These are phyloP conservation scores for Bjerkandera adusta DNA, from an alignment of 1,284 basidiomycete genomes.

Conservation along the genomic window DNA sequence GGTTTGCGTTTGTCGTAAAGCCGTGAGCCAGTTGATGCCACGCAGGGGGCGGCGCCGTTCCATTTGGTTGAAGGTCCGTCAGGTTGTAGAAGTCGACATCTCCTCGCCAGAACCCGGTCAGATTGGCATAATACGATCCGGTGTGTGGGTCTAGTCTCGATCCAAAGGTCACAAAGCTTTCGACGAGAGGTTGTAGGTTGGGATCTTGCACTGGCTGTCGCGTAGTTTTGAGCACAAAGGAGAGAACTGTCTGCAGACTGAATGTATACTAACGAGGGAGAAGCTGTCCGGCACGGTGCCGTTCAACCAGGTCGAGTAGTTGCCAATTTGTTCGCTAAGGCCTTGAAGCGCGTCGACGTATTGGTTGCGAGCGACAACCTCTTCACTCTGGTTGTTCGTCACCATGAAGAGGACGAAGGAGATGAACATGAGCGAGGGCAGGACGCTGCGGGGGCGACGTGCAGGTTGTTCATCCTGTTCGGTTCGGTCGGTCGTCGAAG, in stretches of 20 bases:
- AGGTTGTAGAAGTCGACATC: constrained; percentile 62
- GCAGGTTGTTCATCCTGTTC: constrained; percentile 4
- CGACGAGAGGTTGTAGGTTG: constrained; percentile 46
- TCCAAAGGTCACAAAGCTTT: constrained; percentile 47
- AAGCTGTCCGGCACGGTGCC: constrained; percentile 60
- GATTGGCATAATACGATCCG: constrained; percentile 68
- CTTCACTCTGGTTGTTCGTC: constrained; percentile 62
- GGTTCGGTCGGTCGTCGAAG: too few relatives aligned
- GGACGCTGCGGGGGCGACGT: constrained; percentile 48
- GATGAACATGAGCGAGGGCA: constrained; percentile 74
- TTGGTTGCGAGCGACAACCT: constrained; percentile 56
- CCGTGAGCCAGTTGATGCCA: constrained; percentile 52
- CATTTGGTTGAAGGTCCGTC: constrained; percentile 38
- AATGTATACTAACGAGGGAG: constrained; percentile 50
- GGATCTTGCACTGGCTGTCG: constrained; percentile 50
- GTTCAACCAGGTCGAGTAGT: constrained; percentile 75
- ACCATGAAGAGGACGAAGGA: constrained; percentile 74
- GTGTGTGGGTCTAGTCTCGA: constrained; percentile 40
- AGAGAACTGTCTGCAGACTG: background rate
- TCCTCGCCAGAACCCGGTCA: constrained; percentile 75
- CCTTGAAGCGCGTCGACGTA: constrained; percentile 61
- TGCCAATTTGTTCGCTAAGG: constrained; percentile 57
- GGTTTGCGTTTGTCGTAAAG: constrained; percentile 48
- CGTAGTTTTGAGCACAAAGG: too few relatives aligned
- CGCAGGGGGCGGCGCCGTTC: constrained; percentile 19